phyloP scores from a whole-genome alignment of 2,329 filamentous ascomycete species.

The Aureobasidium lini region DNA sequence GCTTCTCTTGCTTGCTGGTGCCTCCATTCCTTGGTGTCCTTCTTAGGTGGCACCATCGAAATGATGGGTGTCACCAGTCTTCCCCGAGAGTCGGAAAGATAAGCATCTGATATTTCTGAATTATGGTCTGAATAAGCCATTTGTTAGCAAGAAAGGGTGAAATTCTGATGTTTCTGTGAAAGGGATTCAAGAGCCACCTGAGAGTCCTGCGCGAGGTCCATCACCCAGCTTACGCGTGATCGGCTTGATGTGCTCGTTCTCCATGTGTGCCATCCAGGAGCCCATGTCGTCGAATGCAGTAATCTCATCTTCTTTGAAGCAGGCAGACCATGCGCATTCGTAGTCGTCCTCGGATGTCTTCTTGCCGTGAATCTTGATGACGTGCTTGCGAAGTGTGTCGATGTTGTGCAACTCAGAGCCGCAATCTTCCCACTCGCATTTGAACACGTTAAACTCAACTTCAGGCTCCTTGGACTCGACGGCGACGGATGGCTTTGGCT shows the following conservation, averaged over 20 bases:
- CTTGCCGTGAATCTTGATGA: conserved; percentile 47
- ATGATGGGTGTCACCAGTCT: conserved; percentile 39
- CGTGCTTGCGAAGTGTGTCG: conserved; percentile 51
- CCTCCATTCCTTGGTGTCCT: conserved; percentile 3
- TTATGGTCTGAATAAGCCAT: conserved; percentile 25
- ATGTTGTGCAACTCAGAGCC: conserved; percentile 54
- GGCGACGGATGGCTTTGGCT: neutral
- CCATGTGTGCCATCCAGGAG: conserved; percentile 45
- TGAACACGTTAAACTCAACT: conserved; percentile 40
- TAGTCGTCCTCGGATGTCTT: conserved; percentile 28
- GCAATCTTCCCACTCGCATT: conserved; percentile 53
- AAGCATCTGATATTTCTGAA: conserved; percentile 34
- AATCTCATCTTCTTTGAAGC: conserved; percentile 23
- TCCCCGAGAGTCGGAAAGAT: conserved; percentile 41
- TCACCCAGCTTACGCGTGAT: conserved; percentile 54
- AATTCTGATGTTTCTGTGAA: conserved; percentile 15
- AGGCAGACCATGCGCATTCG: conserved; percentile 41
- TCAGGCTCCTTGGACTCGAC: conserved; percentile 3
- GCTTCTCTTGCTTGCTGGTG: conserved; percentile 5
- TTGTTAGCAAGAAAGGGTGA: neutral
- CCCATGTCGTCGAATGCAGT: conserved; percentile 32
- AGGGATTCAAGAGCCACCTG: conserved; percentile 43
- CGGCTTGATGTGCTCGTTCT: conserved; percentile 44
- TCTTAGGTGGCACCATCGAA: neutral
- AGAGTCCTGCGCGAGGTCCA: conserved; percentile 47